Evolutionary conservation across 2,329 filamentous ascomycete genomes (phyloP), one percentile per base, ranked within the genome.

Genomic region (Talaromyces verruculosus): DNA sequence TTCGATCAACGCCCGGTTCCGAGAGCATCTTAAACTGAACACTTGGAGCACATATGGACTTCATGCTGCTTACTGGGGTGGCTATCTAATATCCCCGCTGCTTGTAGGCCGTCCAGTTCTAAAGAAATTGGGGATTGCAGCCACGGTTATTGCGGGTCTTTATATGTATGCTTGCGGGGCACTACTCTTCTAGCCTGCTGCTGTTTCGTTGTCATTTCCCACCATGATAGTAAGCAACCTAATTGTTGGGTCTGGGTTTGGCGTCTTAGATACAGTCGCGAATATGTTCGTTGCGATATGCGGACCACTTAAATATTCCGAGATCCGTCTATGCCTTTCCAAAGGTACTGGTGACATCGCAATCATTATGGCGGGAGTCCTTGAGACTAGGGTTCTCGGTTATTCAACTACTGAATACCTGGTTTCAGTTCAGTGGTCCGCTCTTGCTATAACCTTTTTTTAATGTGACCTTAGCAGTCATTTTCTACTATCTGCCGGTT

Each of bases 301-400:
- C n/a, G 62, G 62, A 3, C 62, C 62, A 19, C 39, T 58, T 5
- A 22, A 59, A 55, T 49, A 64, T 51, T 43, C 53, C 25, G 63
- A 64, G 13, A 41, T 22, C 2, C 63, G 53, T 5, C 33, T 60
- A 35, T 22, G 97, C 97, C 79, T 47, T 22, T 11, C 47, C 10
- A 33, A 63, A 57, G 61, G 58, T 33, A 6, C 30, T 33, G 58
- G 58, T 17, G 30, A 8, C 30, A 25, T 30, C 3, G 15, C 43
- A 84, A 83, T 62, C 85, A 86, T 0, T 80, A 88, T 35, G 11
- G 33, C 22, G 37, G 13, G 13, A 61, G n/a, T 7, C 58, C 22
- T 15, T 1, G 25, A 43, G 11, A 33, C 11, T 1, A 43, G n/a
- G 17, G 41, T 43, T n/a, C 19, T 43, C 13, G 41, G n/a, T 43